These are phyloP conservation scores for Dendrothele bispora DNA, from an alignment of 768 basidiomycete genomes.

Conservation along the genomic window DNA sequence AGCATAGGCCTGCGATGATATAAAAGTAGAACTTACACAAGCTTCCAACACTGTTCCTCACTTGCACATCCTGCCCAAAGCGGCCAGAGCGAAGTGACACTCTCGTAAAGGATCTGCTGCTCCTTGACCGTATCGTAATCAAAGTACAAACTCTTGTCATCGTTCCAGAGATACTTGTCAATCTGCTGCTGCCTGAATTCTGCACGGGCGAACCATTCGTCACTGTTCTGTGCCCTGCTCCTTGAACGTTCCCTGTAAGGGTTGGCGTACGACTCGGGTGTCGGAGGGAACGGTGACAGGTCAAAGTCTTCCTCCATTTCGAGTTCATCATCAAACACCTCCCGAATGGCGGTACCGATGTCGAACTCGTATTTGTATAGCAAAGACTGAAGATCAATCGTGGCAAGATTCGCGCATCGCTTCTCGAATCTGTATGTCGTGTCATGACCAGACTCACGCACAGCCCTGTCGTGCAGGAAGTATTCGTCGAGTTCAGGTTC, in stretches of 20 bases:
- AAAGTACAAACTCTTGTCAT: conserved; percentile 90
- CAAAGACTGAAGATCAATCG: conserved; percentile 92
- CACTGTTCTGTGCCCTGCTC: conserved; percentile 65
- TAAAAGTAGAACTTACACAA: conserved; percentile 65
- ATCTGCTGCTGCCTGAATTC: conserved; percentile 81
- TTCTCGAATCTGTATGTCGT: conserved; percentile 98
- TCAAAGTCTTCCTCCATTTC: conserved; percentile 92
- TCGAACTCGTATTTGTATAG: conserved; percentile 99
- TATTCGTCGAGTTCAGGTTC: conserved; percentile 95
- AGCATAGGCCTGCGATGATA: too few relatives aligned
- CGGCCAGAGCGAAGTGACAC: conserved; percentile 95
- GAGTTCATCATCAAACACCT: conserved; percentile 91
- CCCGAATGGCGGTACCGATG: conserved; percentile 95
- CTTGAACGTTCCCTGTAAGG: conserved; percentile 59
- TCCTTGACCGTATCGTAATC: conserved; percentile 94
- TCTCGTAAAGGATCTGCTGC: conserved; percentile 93
- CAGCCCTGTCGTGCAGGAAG: conserved; percentile 94
- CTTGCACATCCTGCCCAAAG: conserved; percentile 98
- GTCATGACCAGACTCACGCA: conserved; percentile 95
- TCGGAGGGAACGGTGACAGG: conserved; percentile 89
- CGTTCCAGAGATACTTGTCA: conserved; percentile 96
- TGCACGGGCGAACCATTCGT: conserved; percentile 93
- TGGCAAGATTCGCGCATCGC: conserved; percentile 94
- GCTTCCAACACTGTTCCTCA: conserved; percentile 90
- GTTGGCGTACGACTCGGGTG: conserved; percentile 65